A percentile compares a stretch with the other conserved stretches of the same genome.
Evolutionary conservation across 2,329 filamentous ascomycete species (phyloP).

Genomic region (Penicillium nordicum): DNA sequence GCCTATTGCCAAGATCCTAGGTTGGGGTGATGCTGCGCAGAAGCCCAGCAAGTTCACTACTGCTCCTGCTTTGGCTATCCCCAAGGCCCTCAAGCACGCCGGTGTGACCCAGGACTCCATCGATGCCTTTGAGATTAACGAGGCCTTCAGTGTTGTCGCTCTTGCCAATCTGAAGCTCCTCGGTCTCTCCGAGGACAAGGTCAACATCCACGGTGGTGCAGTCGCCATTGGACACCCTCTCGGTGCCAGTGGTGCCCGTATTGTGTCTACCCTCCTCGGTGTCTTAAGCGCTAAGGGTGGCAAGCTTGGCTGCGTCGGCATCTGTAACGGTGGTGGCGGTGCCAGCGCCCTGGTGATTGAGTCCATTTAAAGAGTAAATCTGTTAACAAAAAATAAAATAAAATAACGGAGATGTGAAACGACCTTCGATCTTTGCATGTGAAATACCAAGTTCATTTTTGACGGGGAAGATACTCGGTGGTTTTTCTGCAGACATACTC

Average conservation of each 20-base stretch:
- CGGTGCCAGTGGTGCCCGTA: constrained; percentile 88
- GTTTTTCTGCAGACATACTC: constrained; percentile 1
- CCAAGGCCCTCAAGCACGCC: constrained; percentile 95
- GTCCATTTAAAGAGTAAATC: constrained; percentile 38
- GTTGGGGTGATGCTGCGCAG: constrained; percentile 92
- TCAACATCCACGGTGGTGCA: constrained; percentile 92
- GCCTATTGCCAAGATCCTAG: constrained; percentile 92
- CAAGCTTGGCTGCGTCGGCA: constrained; percentile 90
- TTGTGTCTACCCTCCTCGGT: constrained; percentile 82
- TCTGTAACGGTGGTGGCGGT: constrained; percentile 97
- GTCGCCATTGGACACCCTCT: constrained; percentile 95
- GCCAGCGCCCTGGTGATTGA: constrained; percentile 93
- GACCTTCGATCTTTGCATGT: constrained; percentile 16
- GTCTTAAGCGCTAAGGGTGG: constrained; percentile 87
- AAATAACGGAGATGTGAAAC: constrained; percentile 20
- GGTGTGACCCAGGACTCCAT: constrained; percentile 72
- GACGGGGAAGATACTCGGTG: neutral
- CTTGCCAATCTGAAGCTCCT: constrained; percentile 95
- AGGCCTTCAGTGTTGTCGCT: constrained; percentile 95
- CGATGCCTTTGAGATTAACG: constrained; percentile 98
- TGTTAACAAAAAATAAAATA: constrained; percentile 14
- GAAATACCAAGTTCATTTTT: constrained; percentile 6
- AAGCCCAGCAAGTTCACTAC: constrained; percentile 94
- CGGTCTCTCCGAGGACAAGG: constrained; percentile 72
- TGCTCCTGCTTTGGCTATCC: constrained; percentile 86